Evolutionary conservation across 768 basidiomycete genomes (phyloP).

Genomic region (Suillus luteus): DNA sequence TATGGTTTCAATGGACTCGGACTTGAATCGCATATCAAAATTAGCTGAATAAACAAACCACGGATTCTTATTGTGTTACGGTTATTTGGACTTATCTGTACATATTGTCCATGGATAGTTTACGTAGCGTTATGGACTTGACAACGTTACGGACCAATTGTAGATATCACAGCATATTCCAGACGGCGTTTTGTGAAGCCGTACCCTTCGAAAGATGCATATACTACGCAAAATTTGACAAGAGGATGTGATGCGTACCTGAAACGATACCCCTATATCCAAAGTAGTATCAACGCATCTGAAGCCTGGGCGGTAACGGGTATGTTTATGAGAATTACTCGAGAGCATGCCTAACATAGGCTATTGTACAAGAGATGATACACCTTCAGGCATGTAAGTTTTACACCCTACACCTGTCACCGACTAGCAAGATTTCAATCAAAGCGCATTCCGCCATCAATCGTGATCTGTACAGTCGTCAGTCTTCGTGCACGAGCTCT

Average conservation of each 20-base stretch:
- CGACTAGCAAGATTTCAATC: conserved; percentile 1
- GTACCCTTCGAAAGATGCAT: not conserved
- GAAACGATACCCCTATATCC: not conserved
- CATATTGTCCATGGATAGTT: not conserved
- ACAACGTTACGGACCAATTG: not conserved
- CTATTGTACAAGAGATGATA: not conserved
- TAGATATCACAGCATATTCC: conserved; percentile 1
- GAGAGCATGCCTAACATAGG: not conserved
- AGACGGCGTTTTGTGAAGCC: not conserved
- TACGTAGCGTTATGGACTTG: not conserved
- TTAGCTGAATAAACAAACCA: not conserved
- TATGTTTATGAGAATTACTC: not conserved
- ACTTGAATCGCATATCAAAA: not conserved
- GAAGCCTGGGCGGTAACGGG: not conserved
- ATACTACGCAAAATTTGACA: not conserved
- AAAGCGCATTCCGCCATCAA: conserved; percentile 9
- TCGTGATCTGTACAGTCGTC: conserved; percentile 4
- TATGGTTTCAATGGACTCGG: not conserved
- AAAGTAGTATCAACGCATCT: not conserved
- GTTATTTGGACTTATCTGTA: not conserved
- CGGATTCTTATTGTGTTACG: not conserved
- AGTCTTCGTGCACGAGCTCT: not conserved
- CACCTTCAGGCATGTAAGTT: not conserved
- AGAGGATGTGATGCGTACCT: not conserved
- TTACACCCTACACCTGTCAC: no score